phyloP scores from a whole-genome alignment of 345 rosid genomes.

The Barbarea vulgaris region DNA sequence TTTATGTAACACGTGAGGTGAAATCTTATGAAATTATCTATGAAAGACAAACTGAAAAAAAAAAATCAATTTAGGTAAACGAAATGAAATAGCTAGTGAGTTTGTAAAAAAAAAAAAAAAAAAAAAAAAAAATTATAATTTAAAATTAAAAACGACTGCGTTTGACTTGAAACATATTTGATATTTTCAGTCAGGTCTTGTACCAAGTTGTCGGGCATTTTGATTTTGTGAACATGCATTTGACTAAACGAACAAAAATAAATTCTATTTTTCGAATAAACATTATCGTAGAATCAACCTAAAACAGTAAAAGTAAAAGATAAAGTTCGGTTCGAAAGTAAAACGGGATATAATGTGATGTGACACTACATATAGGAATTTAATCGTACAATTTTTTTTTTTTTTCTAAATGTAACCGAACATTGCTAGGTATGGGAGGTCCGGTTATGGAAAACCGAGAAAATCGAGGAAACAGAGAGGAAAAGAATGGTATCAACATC shows the following conservation, averaged over 20 bases:
- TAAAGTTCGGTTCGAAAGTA: background rate
- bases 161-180: background rate
- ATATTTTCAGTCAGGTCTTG: background rate
- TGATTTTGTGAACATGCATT: conserved; percentile 22
- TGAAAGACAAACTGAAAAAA: background rate
- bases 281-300: background rate
- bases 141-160: background rate
- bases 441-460: conserved; percentile 60
- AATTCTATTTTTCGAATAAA: background rate
- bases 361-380: background rate
- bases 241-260: background rate
- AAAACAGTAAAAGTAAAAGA: too few relatives aligned
- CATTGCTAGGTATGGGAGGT: conserved; percentile 84
- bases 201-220: background rate
- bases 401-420: background rate
- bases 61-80: background rate
- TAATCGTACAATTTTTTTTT: background rate
- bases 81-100: background rate
- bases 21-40: background rate
- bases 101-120: too few relatives aligned
- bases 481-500: conserved; percentile 60
- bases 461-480: conserved; percentile 41
- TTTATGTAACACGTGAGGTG: background rate
- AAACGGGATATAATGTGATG: background rate
- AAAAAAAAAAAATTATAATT: background rate